Conservation (phyloP, 345 rosid species). For the Garcia nutans region DNA sequence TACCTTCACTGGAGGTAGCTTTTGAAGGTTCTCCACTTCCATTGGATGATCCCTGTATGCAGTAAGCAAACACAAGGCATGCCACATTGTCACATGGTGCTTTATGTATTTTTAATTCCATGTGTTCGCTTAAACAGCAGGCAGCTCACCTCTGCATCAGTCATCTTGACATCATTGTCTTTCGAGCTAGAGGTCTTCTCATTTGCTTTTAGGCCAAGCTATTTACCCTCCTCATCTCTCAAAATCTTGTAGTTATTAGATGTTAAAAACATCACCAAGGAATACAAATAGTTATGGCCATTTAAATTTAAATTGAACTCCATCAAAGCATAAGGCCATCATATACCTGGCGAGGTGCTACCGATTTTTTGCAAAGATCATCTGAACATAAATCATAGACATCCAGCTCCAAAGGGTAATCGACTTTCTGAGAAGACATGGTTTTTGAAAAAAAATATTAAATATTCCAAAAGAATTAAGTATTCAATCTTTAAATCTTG, state of each 20-base stretch:
- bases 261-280: constrained; percentile 6
- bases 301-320: not conserved
- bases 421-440: constrained; percentile 74
- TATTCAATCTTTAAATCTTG: not conserved
- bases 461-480: not conserved
- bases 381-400: constrained; percentile 86
- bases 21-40: constrained; percentile 61
- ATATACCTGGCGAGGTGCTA: constrained; percentile 84
- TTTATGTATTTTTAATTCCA: not conserved
- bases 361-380: constrained; percentile 69
- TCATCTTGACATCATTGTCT: constrained; percentile 68
- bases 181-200: constrained; percentile 56
- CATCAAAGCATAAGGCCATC: constrained; percentile 12
- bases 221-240: constrained; percentile 87
- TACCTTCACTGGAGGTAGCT: constrained; percentile 59
- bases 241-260: constrained; percentile 44
- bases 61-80: constrained; percentile 3
- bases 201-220: constrained; percentile 60
- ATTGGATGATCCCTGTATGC: constrained; percentile 63
- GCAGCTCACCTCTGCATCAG: constrained; percentile 64
- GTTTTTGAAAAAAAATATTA: not conserved
- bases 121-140: constrained; percentile 3
- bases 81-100: not conserved
- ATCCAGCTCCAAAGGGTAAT: constrained; percentile 93
- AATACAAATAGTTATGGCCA: not conserved